Evolutionary conservation across 768 basidiomycete genomes (phyloP).

Genomic region (Wakefieldia striispora): DNA sequence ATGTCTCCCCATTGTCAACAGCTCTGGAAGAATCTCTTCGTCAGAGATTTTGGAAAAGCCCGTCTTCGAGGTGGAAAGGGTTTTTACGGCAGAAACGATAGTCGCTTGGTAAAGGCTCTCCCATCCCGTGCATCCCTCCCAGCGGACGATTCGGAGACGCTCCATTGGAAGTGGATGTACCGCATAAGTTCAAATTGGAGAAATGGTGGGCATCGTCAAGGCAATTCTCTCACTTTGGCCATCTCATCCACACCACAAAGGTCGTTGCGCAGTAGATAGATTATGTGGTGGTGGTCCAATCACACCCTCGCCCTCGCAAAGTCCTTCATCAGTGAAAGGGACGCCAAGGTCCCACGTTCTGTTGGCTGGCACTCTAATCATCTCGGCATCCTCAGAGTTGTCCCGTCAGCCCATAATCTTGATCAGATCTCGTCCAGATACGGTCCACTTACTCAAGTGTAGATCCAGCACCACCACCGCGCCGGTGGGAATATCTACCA

Average conservation of each 20-base stretch:
- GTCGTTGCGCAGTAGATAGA: slow-evolving; percentile 56
- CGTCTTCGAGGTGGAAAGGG: slow-evolving; percentile 69
- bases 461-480: slow-evolving; percentile 34
- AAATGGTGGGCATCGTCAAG: slow-evolving; percentile 49
- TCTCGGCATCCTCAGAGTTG: slow-evolving; percentile 50
- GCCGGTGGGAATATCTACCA: slow-evolving; percentile 51
- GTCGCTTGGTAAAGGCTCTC: slow-evolving; percentile 55
- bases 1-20: slow-evolving; percentile 18
- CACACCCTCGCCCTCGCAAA: slow-evolving; percentile 1
- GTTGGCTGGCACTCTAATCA: slow-evolving; percentile 57
- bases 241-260: slow-evolving; percentile 38
- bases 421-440: slow-evolving; percentile 21
- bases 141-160: slow-evolving; percentile 28
- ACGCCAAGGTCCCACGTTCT: slow-evolving; percentile 41
- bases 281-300: slow-evolving; percentile 16
- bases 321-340: not conserved
- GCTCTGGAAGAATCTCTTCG: slow-evolving; percentile 70
- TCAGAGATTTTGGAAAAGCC: slow-evolving; percentile 61
- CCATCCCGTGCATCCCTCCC: slow-evolving; percentile 46
- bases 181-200: slow-evolving; percentile 81
- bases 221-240: slow-evolving; percentile 10
- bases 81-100: slow-evolving; percentile 53
- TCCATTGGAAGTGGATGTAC: slow-evolving; percentile 87
- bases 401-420: slow-evolving; percentile 22
- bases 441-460: slow-evolving; percentile 42